phyloP scores from a whole-genome alignment of 352 stramenopile species.

The Globisporangium okanoganense region DNA sequence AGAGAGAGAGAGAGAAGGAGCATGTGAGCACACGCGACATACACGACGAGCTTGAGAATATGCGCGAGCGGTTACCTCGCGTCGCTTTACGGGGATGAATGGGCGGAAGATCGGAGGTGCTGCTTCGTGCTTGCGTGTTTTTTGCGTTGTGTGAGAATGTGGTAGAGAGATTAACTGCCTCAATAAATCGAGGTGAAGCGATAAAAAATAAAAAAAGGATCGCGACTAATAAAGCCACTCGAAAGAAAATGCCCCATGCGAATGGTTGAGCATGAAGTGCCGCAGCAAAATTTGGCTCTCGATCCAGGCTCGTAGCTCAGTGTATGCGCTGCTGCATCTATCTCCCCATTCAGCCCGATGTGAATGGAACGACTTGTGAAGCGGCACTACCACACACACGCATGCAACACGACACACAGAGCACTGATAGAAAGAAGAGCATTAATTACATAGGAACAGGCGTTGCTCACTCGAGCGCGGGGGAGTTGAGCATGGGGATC shows the following conservation, averaged over 20 bases:
- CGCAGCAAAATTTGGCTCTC: background rate
- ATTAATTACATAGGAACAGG: background rate
- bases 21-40: background rate
- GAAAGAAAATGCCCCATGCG: slow-evolving; percentile 5
- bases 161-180: background rate
- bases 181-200: too few species aligned
- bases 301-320: too few species aligned
- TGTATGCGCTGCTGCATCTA: too few species aligned
- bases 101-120: background rate
- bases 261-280: background rate
- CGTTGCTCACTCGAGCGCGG: background rate
- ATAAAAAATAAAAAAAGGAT: background rate
- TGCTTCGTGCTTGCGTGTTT: background rate
- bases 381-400: background rate
- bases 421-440: background rate
- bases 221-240: too few species aligned
- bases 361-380: background rate
- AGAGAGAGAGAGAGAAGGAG: background rate
- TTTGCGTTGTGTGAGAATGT: background rate
- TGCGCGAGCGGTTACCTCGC: background rate
- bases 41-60: background rate
- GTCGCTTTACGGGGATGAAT: background rate
- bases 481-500: slow-evolving; percentile 15
- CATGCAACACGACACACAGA: background rate
- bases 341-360: too few species aligned